Evolutionary conservation across 1,139 yeast genomes (phyloP), one percentile per base, ranked within the genome.

Genomic region (Scheffersomyces titani): DNA sequence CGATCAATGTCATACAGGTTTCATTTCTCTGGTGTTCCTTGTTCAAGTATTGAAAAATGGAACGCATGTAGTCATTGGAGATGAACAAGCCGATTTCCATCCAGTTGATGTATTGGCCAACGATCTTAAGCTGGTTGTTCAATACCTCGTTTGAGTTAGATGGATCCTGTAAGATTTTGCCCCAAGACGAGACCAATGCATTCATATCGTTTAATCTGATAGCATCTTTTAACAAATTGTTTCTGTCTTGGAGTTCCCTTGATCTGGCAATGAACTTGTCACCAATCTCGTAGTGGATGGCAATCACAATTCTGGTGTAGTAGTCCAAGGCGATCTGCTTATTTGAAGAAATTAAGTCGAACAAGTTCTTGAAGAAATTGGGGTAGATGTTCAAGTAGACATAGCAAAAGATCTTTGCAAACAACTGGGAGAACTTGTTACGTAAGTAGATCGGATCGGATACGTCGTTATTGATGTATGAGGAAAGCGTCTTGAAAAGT

Each of bases 91-190:
- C 80, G 60, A 94, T 90, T 67, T 96, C 99, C 73, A 94, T 92
- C 99, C 99, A 96, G 40, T 93, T 88, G 36, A 92, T 90, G 81
- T 90, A 96, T 21, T 87, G 86, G 6, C 98, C 98, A 56, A 94
- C 84, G 56, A 87, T 87, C 55, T 80, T 79, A 56, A 92, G 78
- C n/a, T 87, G 77, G 57, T 83, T 82, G 59, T 83, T 85, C 56
- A 88, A 69, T 51, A 89, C 83, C 20, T 83, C 89, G 49, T 69
- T 69, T 9, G 80, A 57, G 21, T 65, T 64, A 47, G 71, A 65
- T 21, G 65, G 72, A 54, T 69, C 65, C 13, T 68, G 65, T 54
- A 93, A 75, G 30, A 89, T 81, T 51, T 80, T 76, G 65, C 82
- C 81, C 98, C 98, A 93, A 24, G 87, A 79, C 2, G 76, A 71